Base-by-base conservation (phyloP, 768 basidiomycete genomes). In the Podaxis sp. region DNA sequence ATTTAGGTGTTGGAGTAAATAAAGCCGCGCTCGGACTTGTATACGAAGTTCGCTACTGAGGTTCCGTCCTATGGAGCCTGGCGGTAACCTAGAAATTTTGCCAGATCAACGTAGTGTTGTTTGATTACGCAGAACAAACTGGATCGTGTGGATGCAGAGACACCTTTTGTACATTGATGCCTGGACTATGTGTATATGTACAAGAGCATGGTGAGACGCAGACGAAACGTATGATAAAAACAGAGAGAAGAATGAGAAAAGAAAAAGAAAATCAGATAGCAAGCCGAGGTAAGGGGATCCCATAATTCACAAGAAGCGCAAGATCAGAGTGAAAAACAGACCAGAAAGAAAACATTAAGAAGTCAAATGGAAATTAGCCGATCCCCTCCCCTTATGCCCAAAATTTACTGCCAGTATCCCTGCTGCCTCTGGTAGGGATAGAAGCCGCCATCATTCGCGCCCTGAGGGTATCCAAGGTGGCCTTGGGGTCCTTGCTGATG, bases 391-490 rank as follows among this genome's bases (percentile, higher is more conserved):
- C 13, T 38, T 30, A n/a, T 30, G 37, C 36, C 33, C 33, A 24
- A 22, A 44, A 46, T 57, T 72, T 80, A 87, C 74, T 87, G 84
- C 84, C 86, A 87, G 76, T 87, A 84, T 60, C 77, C 78, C 70
- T 82, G 84, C 70, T 84, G 87, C 71, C 87, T 78, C 72, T 87
- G 89, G 71, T 90, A 90, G 66, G 84, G 83, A 71, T 92, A 91
- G 71, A 90, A 92, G 67, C 77, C 82, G 13, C 77, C 86, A 51
- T 90, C 88, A 55, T 81, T 86, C 54, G 79, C 84, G 48, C 83
- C 84, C 68, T 89, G 88, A 20, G 85, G 83, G 71, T 88, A 88
- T 15, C 82, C 85, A 17, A 86, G 78, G 69, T 86, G 85, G 2
- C 75, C 83, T 70, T 87, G 85, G 22, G 86, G 80, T 52, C 72